Base-by-base conservation (phyloP, 148 eudicot genomes). In the Mesembryanthemum crystallinum region DNA sequence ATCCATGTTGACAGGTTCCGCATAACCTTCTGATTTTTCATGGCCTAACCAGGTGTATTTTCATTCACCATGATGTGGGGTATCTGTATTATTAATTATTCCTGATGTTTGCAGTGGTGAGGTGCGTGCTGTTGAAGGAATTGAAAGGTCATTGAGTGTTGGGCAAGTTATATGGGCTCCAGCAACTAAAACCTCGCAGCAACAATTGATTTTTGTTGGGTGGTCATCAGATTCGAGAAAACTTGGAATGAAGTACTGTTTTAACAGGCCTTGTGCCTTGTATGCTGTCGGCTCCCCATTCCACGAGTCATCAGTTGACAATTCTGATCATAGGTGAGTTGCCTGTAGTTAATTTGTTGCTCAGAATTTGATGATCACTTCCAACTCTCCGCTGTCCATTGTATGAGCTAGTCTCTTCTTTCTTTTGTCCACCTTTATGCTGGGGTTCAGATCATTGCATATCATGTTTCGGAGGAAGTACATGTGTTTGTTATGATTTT, bases 101-200 rank as follows among this genome's bases (percentile, higher is more conserved):
- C 65, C 32, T 58, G 15, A 60, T 65, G 62, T 45, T 27, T 81
- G 86, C 88, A 95, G 98, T 71, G 98, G 98, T 75, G 94, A 92
- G 69, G 96, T 90, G 58, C 81, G 84, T 67, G 82, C 86, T 80
- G 94, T 88, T 32, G 75, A 88, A 67, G 91, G 88, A 43, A 87
- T 90, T 24, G 79, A 70, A 64, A 89, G 82, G 81, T 88, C 93
- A 43, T 47, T 95, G 76, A 94, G 96, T 75, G 89, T 77, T 68
- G 98, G 98, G 58, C 97, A 95, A 84, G 97, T 90, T 77, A 74
- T 90, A 29, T 95, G 98, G 98, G 89, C 94, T 79, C 98, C 97
- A 37, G 67, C 86, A 32, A 74, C 75, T 39, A 61, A 87, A 76
- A 82, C 68, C 78, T 77, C 79, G 68, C 73, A 81, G 52, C 80